A percentile compares a stretch with the other conserved stretches of the same genome.
These are phyloP conservation scores for Eutypa lata DNA, from an alignment of 2,329 filamentous ascomycete species.

Conservation along the genomic window DNA sequence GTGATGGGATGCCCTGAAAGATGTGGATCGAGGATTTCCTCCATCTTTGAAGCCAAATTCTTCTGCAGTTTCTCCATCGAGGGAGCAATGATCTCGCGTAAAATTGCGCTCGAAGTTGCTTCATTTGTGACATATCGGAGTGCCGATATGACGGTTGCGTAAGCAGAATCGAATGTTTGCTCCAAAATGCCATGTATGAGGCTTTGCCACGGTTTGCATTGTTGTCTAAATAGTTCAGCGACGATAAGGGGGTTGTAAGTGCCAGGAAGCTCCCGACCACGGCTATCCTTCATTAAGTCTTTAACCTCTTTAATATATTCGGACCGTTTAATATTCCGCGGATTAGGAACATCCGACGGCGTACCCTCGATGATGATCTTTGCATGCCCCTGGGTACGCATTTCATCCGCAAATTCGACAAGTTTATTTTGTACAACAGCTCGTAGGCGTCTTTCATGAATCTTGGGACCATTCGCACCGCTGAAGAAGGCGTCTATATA, in stretches of 20 bases:
- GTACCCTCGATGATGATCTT: slow-evolving; percentile 7
- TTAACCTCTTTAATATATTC: slow-evolving; percentile 22
- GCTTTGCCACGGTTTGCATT: slow-evolving; percentile 28
- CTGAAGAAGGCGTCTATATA: slow-evolving; percentile 29
- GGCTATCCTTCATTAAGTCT: slow-evolving; percentile 20
- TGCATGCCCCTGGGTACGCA: slow-evolving; percentile 19
- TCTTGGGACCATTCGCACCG: slow-evolving; percentile 11
- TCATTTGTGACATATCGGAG: slow-evolving; percentile 18
- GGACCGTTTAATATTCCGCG: slow-evolving; percentile 8
- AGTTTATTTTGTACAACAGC: slow-evolving; percentile 23
- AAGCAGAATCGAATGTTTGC: slow-evolving; percentile 15
- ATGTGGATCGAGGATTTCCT: slow-evolving; percentile 25
- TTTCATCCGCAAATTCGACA: slow-evolving; percentile 17
- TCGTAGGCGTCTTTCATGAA: slow-evolving; percentile 18
- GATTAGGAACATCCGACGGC: neutral
- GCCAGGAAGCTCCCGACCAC: slow-evolving; percentile 34
- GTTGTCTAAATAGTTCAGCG: slow-evolving; percentile 28
- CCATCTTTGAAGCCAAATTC: slow-evolving; percentile 18
- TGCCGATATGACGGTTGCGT: slow-evolving; percentile 9
- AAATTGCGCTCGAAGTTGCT: slow-evolving; percentile 19
- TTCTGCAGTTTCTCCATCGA: slow-evolving; percentile 16
- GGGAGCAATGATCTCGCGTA: slow-evolving; percentile 15
- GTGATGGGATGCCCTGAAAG: slow-evolving; percentile 34
- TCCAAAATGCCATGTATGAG: slow-evolving; percentile 15
- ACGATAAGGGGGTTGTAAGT: slow-evolving; percentile 33